Base-by-base conservation (phyloP, 805 yeast genomes). In the Metschnikowia corniflorae region DNA sequence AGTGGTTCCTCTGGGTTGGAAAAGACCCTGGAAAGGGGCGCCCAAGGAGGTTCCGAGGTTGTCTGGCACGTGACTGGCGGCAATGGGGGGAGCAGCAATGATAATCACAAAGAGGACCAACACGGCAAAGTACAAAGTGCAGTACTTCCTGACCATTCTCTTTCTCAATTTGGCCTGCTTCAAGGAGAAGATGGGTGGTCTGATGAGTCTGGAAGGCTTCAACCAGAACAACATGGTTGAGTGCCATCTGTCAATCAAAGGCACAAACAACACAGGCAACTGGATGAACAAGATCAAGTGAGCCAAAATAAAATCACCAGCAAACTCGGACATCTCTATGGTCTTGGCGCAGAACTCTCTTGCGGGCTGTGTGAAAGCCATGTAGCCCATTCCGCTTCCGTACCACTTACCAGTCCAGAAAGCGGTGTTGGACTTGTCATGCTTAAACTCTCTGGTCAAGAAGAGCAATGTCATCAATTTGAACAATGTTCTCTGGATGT, bases 391-490 rank as follows among this genome's bases (percentile, higher is more conserved):
- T 57, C 95, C 93, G 43, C 86, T 73, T 42, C 95, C 93, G 63
- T 89, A 88, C 99, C 99, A 93, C 68, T 88, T 89, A 75, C 99
- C 99, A 40, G 96, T 86, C 99, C 99, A 93, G 94, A 95, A 93
- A 19, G 98, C 97, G 53, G 95, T 84, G 71, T 93, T 93, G 24
- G 97, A 73, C 58, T 82, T 86, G 67, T 91, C 97, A 54, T 85
- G 86, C 80, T 87, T 87, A 74, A 88, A 88, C 70, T 93, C 99
- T 73, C 98, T 81, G 35, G 97, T 86, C 58, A 94, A 72, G 64
- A 81, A 69, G 49, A 78, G 64, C 35, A 82, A 70, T 8, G 95
- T 86, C 73, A 93, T 71, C 53, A 82, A 60, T 73, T 88, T 88
- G 77, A 91, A 85, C 50, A 93, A 61, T 35, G 84, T 66, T 70